Base-by-base conservation (phyloP, 371 early-diverging fungal species). In the Syncephalastrum monosporum region DNA sequence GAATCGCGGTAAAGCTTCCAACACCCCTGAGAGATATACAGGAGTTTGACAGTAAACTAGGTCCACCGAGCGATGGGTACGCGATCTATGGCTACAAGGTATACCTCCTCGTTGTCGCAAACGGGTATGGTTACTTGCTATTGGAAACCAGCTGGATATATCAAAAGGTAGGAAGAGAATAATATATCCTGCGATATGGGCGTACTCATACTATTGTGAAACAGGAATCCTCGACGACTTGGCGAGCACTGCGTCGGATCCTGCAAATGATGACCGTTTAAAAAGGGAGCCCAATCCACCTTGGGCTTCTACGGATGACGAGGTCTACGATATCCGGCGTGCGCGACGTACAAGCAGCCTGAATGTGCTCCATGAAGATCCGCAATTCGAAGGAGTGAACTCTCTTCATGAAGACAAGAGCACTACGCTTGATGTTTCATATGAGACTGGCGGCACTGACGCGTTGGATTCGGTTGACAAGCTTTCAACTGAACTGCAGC, bases 21-120 rank as follows among this genome's bases (percentile, higher is more conserved):
- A 21, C 21, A 21, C 21, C 21, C 21, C 21, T 21, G 21, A 21
- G 21, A 21, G 2, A 21, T 12, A 47, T 15, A 5, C 14, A 29
- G 0, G n/a, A 8, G 15, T 0, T 5, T 10, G 19, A 49, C 10
- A 27, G 24, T 57, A 45, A 10, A 17, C 27, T 44, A 65, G 63
- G 23, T 50, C 61, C 25, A 72, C 68, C 27, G 75, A 79, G 16
- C 63, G 59, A 47, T 55, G 63, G 13, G 74, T 75, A 0, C 56
- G 57, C 21, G 65, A 64, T 7, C 41, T 79, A 17, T 79, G 80
- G 80, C 53, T 63, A 21, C 66, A 74, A 50, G 80, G 80, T 15
- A 55, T 79, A 2, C 80, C 80, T 5, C 77, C 80, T 44, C 55
- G 80, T 14, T 79, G 80, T 50, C 61, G 80, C 29, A 72, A 61